Evolutionary conservation across 805 yeast species (phyloP).

Genomic region (Wickerhamiella spandovensis): DNA sequence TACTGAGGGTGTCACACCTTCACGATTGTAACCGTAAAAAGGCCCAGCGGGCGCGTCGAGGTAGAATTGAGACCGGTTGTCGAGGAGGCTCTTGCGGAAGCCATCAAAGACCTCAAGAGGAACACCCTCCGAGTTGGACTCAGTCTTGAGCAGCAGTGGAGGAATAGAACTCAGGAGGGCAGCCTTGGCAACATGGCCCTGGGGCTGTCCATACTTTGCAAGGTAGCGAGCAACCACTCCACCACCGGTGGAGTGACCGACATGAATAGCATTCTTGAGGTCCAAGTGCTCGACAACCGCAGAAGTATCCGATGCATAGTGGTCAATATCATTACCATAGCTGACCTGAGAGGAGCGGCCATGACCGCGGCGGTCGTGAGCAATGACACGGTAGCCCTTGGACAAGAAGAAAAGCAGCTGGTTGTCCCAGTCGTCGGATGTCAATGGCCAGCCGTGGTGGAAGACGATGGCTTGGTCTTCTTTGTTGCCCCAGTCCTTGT

Average conservation of each 20-base stretch:
- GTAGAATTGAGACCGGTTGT: constrained; percentile 2
- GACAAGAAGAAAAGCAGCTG: constrained; percentile 6
- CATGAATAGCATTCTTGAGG: constrained; percentile 4
- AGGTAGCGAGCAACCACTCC: constrained; percentile 3
- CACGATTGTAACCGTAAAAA: constrained; percentile 24
- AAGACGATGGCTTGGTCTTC: constrained; percentile 3
- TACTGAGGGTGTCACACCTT: not conserved
- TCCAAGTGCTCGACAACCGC: constrained; percentile 1
- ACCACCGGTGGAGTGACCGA: constrained; percentile 7
- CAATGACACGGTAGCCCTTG: constrained; percentile 5
- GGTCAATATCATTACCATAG: constrained; percentile 5
- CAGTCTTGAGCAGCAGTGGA: constrained; percentile 2
- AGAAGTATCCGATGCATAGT: constrained; percentile 2
- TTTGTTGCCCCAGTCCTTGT: constrained; percentile 4
- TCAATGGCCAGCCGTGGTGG: constrained; percentile 7
- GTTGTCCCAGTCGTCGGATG: constrained; percentile 6
- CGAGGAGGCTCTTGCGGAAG: not conserved
- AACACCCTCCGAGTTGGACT: constrained; percentile 1
- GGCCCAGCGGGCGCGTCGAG: not conserved
- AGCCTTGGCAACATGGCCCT: constrained; percentile 2
- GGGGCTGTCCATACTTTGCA: not conserved
- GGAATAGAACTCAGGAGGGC: constrained; percentile 3
- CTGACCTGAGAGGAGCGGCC: constrained; percentile 4
- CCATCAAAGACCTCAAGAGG: constrained; percentile 1
- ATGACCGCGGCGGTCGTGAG: constrained; percentile 7